Conservation (phyloP, 441 rosid species). For the Adansonia madagascariensis region DNA sequence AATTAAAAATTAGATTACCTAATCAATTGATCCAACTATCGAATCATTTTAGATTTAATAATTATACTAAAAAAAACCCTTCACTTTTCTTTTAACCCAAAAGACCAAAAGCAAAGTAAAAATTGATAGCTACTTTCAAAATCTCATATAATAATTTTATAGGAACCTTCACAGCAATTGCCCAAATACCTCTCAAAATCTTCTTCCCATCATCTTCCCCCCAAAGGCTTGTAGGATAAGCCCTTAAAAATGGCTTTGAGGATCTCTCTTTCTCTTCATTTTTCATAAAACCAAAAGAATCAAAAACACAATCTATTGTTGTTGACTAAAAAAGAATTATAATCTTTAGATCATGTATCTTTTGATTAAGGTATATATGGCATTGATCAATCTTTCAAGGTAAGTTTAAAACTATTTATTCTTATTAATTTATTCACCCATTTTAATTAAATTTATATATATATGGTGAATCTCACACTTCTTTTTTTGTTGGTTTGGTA, state of each 20-base stretch:
- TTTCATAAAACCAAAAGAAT: too few species aligned
- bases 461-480: not conserved
- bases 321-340: not conserved
- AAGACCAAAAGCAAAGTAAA: not conserved
- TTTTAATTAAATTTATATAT: too few species aligned
- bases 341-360: not conserved
- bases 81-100: not conserved
- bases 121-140: not conserved
- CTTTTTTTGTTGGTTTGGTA: too few species aligned
- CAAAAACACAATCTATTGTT: not conserved
- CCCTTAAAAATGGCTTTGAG: too few species aligned
- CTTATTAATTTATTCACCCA: not conserved
- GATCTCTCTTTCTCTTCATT: not conserved
- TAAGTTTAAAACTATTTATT: not conserved
- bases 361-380: not conserved
- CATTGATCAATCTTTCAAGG: not conserved
- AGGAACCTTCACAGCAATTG: constrained; percentile 46
- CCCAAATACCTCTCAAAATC: not conserved
- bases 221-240: not conserved
- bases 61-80: not conserved
- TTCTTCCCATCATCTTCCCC: not conserved
- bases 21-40: too few species aligned
- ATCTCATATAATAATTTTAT: not conserved
- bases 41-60: too few species aligned
- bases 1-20: too few species aligned